These are phyloP conservation scores for Bacidia rubella DNA, from an alignment of 495 filamentous ascomycete species.

Conservation along the genomic window DNA sequence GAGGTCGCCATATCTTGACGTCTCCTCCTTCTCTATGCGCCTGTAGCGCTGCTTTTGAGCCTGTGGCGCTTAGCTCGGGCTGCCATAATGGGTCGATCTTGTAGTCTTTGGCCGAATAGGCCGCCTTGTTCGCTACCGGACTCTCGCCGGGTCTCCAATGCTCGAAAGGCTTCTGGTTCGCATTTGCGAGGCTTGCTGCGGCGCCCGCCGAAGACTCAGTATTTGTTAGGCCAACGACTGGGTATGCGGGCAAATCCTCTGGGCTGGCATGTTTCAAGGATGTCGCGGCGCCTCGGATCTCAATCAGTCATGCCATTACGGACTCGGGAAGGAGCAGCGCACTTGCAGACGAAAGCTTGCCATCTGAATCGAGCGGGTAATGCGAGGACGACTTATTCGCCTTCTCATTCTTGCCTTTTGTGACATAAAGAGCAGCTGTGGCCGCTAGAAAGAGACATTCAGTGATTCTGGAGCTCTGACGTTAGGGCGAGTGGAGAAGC, in stretches of 20 bases:
- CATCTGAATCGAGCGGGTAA: conserved; percentile 29
- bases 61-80: conserved; percentile 42
- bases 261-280: conserved; percentile 54
- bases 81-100: conserved; percentile 40
- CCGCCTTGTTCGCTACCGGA: conserved; percentile 53
- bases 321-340: conserved; percentile 8
- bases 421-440: conserved; percentile 39
- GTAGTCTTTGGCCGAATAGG: conserved; percentile 54
- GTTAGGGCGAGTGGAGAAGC: neutral
- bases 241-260: conserved; percentile 53
- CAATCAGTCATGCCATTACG: neutral
- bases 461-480: neutral
- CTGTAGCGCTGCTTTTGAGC: conserved; percentile 58
- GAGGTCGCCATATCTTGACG: conserved; percentile 34
- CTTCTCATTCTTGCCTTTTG: conserved; percentile 30
- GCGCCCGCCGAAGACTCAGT: conserved; percentile 55
- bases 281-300: conserved; percentile 38
- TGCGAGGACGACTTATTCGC: conserved; percentile 23
- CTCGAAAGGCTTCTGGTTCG: conserved; percentile 46
- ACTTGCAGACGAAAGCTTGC: conserved; percentile 42
- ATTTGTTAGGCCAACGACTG: conserved; percentile 47
- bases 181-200: conserved; percentile 60
- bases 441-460: conserved; percentile 28
- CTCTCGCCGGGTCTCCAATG: conserved; percentile 47
- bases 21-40: conserved; percentile 50